Evolutionary conservation across 208 protist genomes (phyloP), one percentile per base, ranked within the genome.

Genomic region (Spongospora subterranea): DNA sequence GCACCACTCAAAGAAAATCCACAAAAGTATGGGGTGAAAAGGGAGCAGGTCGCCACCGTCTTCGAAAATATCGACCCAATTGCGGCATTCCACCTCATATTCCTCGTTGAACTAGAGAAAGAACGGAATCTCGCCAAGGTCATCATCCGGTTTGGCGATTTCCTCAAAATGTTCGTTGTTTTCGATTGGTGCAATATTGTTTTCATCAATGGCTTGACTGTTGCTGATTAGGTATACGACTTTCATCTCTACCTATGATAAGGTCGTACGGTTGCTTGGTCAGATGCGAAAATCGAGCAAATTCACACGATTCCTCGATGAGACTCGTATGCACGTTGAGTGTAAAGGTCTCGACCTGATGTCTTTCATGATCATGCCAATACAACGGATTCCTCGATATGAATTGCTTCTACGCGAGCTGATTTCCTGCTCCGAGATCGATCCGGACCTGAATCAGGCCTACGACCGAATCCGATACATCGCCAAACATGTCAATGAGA

Each of bases 361-460:
- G 71, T 82, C 71, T 6, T 82, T 39, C n/a, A 35, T 82, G 71
- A 82, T 82, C 71, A 82, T 82, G 71, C 71, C 71, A 20, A 82
- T 82, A 20, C 71, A 82, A 43, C 71, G 71, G 11, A 82, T 82
- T 20, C 71, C 71, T 20, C 6, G 71, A 45, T 82, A 82, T 43
- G 71, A 82, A n/a, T 43, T 82, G n/a, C n/a, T 82, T 20, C n/a
- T 82, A 43, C 71, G 71, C n/a, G 71, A 82, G 71, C 71, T 82
- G n/a, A 82, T 82, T 17, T 82, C 71, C 13, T 82, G 71, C 71
- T 35, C n/a, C 71, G 71, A 82, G 35, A 35, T n/a, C 6, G 71
- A 82, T 43, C 11, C 71, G 13, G 71, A 82, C 13, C n/a, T 82
- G 17, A 43, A 35, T 35, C 71, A 82, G n/a, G 71, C 71, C 6